These are phyloP conservation scores for Cordyceps fumosorosea DNA, from an alignment of 2,329 filamentous ascomycete genomes.

Conservation along the genomic window DNA sequence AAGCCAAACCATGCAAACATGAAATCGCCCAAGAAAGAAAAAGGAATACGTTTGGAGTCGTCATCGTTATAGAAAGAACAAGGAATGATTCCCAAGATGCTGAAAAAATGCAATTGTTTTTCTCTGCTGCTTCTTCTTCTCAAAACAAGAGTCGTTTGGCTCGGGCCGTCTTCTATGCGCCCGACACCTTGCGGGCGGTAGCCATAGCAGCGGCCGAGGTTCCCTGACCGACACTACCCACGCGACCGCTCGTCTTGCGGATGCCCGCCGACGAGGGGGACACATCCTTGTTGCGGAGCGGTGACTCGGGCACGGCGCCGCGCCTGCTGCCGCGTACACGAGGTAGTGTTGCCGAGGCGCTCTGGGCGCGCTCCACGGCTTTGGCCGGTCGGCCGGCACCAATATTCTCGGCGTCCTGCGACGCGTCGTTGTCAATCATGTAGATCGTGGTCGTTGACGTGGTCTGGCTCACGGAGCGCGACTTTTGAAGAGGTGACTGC, in stretches of 20 bases:
- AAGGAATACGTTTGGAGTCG: conserved; percentile 29
- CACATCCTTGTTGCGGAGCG: conserved; percentile 42
- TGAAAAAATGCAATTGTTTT: conserved; percentile 12
- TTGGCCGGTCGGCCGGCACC: conserved; percentile 54
- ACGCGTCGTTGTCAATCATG: conserved; percentile 58
- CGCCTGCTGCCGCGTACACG: conserved; percentile 58
- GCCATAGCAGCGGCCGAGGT: conserved; percentile 37
- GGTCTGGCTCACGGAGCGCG: conserved; percentile 68
- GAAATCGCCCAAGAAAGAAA: conserved; percentile 26
- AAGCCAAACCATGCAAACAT: conserved; percentile 39
- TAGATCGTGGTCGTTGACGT: conserved; percentile 59
- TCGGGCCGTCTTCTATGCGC: conserved; percentile 26
- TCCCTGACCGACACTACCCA: conserved; percentile 49
- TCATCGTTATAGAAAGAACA: conserved; percentile 32
- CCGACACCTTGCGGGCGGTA: conserved; percentile 49
- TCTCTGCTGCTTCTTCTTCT: not conserved
- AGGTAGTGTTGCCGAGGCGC: conserved; percentile 49
- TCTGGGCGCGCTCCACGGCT: conserved; percentile 48
- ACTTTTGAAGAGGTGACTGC: conserved; percentile 57
- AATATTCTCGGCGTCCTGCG: conserved; percentile 66
- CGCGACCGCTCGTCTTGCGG: conserved; percentile 59
- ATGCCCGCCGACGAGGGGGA: conserved; percentile 37
- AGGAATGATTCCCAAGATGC: not conserved
- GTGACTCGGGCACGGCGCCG: conserved; percentile 40
- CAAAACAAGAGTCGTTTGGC: conserved; percentile 14